Evolutionary conservation across 139 green algal species (phyloP), one percentile per base, ranked within the genome.

Genomic region (Chlorella sp.): DNA sequence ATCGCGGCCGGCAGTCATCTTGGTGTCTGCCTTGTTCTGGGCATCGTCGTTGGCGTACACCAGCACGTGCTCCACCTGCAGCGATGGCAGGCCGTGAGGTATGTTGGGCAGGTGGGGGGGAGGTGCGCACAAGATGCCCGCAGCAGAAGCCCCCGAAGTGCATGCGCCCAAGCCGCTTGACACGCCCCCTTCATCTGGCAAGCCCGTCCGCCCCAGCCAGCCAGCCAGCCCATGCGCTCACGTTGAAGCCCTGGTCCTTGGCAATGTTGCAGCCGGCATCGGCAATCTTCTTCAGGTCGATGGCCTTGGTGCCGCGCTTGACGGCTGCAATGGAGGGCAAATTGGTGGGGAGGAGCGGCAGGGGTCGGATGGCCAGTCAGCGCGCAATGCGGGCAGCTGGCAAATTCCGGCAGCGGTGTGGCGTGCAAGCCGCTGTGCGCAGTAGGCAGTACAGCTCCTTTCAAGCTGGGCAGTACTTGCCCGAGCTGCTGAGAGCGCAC

Each of bases 281-380:
- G 0, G 95, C 94, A 65, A 98, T 95, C 6, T 74, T 68, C 87
- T 99, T 99, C 34, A 99, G 91, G 57, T 89, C 57, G 69, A 99
- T 94, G 26, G 62, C 26, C 88, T 99, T 99, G 57, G 87, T 73
- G 55, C 93, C 97, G 26, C 97, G 93, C 88, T 93, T 94, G 17
- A 97, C 94, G 17, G 78, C 70, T 78, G 70, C 39, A 51, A 1
- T 4, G 36, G 23, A 23, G 28, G 5, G 21, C 13, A 2, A 47
- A 12, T 4, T 34, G 65, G 1, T 47, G 30, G 65, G 1, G 36
- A 16, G 16, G 15, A 30, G 38, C n/a, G n/a, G n/a, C n/a, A n/a
- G n/a, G n/a, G n/a, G n/a, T n/a, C n/a, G n/a, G n/a, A n/a, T n/a
- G n/a, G n/a, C n/a, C n/a, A n/a, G n/a, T n/a, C n/a, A n/a, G n/a